These are phyloP conservation scores for Candida nonsorbophila DNA, from an alignment of 805 yeast genomes.

Conservation along the genomic window DNA sequence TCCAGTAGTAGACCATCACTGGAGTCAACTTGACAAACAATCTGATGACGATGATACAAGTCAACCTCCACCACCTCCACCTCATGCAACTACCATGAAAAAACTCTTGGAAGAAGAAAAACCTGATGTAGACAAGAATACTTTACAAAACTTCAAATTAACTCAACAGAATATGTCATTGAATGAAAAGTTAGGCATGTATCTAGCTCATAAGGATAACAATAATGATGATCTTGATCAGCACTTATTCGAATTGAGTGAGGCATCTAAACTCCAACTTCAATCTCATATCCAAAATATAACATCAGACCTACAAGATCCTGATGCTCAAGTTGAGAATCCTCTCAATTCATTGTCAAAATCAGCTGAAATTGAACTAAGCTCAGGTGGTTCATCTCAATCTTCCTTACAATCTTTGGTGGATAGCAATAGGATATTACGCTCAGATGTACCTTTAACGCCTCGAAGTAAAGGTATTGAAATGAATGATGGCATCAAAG, in stretches of 20 bases:
- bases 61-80: constrained; percentile 28
- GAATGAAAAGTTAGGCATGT: constrained; percentile 42
- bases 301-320: constrained; percentile 22
- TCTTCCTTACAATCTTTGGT: constrained; percentile 32
- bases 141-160: constrained; percentile 13
- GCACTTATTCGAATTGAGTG: constrained; percentile 26
- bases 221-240: constrained; percentile 22
- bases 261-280: constrained; percentile 19
- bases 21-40: constrained; percentile 6
- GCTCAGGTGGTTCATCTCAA: constrained; percentile 33
- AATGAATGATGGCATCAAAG: constrained; percentile 39
- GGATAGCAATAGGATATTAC: constrained; percentile 23
- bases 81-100: constrained; percentile 11
- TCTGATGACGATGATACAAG: constrained; percentile 11
- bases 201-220: constrained; percentile 16
- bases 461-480: constrained; percentile 22
- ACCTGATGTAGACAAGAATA: constrained; percentile 9
- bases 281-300: constrained; percentile 30
- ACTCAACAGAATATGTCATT: constrained; percentile 28
- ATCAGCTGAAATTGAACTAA: constrained; percentile 17
- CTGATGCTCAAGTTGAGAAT: constrained; percentile 16
- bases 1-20: constrained; percentile 9
- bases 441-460: constrained; percentile 11
- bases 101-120: constrained; percentile 9
- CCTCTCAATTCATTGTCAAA: constrained; percentile 28